These are phyloP conservation scores for Gossypium davidsonii DNA, from an alignment of 441 rosid genomes.

Conservation along the genomic window DNA sequence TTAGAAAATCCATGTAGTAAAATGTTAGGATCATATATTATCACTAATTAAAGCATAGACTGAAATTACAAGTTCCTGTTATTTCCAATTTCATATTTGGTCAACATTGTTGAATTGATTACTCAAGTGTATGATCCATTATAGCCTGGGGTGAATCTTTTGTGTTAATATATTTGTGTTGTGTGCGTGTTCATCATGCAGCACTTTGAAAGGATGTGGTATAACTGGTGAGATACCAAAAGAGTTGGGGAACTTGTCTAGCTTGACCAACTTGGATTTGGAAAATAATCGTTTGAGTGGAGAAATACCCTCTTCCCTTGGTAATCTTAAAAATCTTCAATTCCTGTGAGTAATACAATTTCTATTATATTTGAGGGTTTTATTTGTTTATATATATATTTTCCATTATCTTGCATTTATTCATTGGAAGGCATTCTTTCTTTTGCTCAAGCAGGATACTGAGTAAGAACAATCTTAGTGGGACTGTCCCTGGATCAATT, in stretches of 20 bases:
- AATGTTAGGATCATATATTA: neutral
- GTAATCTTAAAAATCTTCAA: conserved; percentile 77
- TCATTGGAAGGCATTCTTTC: conserved; percentile 3
- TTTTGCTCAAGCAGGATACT: conserved; percentile 48
- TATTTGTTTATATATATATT: conserved; percentile 9
- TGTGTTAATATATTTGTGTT: neutral
- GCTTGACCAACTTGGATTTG: conserved; percentile 78
- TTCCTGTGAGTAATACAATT: conserved; percentile 61
- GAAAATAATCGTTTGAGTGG: conserved; percentile 72
- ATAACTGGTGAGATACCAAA: conserved; percentile 73
- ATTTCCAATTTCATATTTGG: neutral
- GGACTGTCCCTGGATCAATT: conserved; percentile 69
- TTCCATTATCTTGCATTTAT: neutral
- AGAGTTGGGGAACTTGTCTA: conserved; percentile 76
- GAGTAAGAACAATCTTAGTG: conserved; percentile 76
- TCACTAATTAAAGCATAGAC: neutral
- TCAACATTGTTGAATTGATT: neutral
- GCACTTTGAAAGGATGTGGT: conserved; percentile 82
- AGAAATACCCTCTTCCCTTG: conserved; percentile 68
- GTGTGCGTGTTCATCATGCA: conserved; percentile 23
- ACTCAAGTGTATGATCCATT: neutral
- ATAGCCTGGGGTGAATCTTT: neutral
- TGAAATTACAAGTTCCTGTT: neutral
- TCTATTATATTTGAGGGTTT: conserved; percentile 9
- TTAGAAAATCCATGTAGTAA: too few relatives aligned